Evolutionary conservation across 2,329 filamentous ascomycete species (phyloP), one percentile per base, ranked within the genome.

Genomic region (Domatiomyces globalis): DNA sequence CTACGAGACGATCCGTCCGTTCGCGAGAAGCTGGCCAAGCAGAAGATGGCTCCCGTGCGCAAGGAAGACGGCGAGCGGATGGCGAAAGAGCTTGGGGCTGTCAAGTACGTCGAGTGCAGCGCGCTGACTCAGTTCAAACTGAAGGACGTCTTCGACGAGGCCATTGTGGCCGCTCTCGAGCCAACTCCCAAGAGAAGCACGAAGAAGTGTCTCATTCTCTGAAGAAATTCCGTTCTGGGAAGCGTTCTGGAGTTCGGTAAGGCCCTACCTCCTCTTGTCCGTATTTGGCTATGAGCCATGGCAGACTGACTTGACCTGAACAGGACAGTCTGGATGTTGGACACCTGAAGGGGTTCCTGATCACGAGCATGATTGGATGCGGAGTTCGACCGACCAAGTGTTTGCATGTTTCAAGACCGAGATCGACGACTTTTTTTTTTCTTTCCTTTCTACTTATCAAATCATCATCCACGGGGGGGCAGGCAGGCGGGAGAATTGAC

Each of bases 81-180:
- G 87, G 90, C 92, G 2, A 95, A 90, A 74, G 90, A 96, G 57
- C 73, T 96, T n/a, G 88, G 88, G 56, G 92, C 92, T 5, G 87
- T 98, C 63, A 96, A 95, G 76, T 98, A 98, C 63, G 92, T 96
- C 58, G 92, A 98, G 73, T 98, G 92, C 75, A 95, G 89, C 66
- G 92, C 92, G 52, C 73, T 98, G 69, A 96, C 92, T 56, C 92
- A 98, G 74, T 95, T 89, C 74, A 95, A 95, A 73, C 74, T 98
- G 60, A 98, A 98, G 77, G 92, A 96, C 66, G 92, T 98, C 17
- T 98, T 98, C 71, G 92, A 98, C 65, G 92, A 96, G 85, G 90
- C 90, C 25, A 96, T 96, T 63, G 90, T 96, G 58, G 90, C 90
- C 57, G 90, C 90, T 43, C 76, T 96, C 58, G 90, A 96, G 71